These are phyloP conservation scores for Plenodomus biglobosus DNA, from an alignment of 2,329 filamentous ascomycete genomes.

Conservation along the genomic window DNA sequence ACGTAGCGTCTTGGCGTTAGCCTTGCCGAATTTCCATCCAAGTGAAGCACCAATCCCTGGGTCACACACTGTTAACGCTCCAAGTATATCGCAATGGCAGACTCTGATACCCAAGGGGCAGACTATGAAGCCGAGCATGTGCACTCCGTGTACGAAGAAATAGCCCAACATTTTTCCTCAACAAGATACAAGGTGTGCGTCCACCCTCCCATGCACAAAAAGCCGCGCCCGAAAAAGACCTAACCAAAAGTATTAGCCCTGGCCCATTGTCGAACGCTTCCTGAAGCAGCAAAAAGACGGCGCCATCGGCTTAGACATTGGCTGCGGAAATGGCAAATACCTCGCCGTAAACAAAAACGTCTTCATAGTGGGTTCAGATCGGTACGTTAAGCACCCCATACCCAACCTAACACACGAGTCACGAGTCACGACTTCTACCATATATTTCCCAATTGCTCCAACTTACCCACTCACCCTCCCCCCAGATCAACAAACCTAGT, in stretches of 20 bases:
- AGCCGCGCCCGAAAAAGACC: slow-evolving; percentile 6
- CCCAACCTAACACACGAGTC: no score
- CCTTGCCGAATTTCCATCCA: no score
- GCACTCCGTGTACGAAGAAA: slow-evolving; percentile 86
- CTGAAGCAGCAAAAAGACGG: slow-evolving; percentile 66
- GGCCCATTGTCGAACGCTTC: slow-evolving; percentile 87
- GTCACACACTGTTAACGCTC: no score
- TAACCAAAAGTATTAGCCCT: slow-evolving; percentile 60
- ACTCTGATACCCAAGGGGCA: not conserved
- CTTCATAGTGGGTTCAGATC: slow-evolving; percentile 82
- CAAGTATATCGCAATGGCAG: not conserved
- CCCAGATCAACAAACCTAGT: slow-evolving; percentile 61
- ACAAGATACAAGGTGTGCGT: slow-evolving; percentile 68
- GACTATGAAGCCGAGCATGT: slow-evolving; percentile 83
- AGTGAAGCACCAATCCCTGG: no score
- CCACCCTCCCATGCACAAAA: slow-evolving; percentile 6
- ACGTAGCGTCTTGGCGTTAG: no score
- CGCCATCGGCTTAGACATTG: slow-evolving; percentile 82
- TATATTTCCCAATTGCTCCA: no score
- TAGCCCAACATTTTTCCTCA: slow-evolving; percentile 80
- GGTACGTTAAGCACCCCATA: no score
- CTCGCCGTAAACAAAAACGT: slow-evolving; percentile 74
- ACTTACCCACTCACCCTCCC: no score
- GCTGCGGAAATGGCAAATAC: slow-evolving; percentile 98
- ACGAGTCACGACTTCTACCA: no score